Evolutionary conservation across 176 grass and related monocot genomes (phyloP), one percentile per base, ranked within the genome.

Genomic region (Aechmea fasciata): DNA sequence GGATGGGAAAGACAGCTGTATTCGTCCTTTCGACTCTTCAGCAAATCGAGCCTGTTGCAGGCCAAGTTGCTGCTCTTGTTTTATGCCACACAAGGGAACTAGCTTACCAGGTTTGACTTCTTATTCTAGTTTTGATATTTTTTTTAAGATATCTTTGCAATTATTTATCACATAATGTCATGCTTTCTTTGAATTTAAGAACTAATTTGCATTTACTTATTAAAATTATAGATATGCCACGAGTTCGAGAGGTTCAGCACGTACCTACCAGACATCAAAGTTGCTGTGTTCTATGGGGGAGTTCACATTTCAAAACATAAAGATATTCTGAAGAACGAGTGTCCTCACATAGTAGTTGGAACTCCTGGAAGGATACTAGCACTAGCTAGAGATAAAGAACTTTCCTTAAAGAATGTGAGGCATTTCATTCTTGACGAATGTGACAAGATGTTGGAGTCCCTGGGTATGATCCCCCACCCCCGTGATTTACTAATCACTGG

Each of bases 401-500:
- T 99, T 57, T 90, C 90, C 69, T 74, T 99, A 72, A 99, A 99
- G 90, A 99, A 99, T 72, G 90, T 99, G 75, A 84, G 95, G 77
- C 95, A 99, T 80, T 99, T 94, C 83, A 99, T 99, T 55, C 95
- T 99, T 50, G 95, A 99, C 71, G 90, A 99, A 83, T 99, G 94
- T 51, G 94, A 99, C 61, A 99, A 99, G 82, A 94, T 99, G 95
- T 90, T 99, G 0, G 95, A 99, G 18, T 99, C 90, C 50, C 90
- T 99, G 72, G 94, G 94, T 99, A 97, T 81, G 61, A 22, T 74
- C 20, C 12, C 14, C 10, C 26, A 9, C 29, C n/a, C 1, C 12
- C 8, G 6, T 61, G 55, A 61, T 18, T 22, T 41, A 61, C 9
- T 9, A 18, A 61, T 22, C 3, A 20, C 55, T 19, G 1, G 10